Base-by-base conservation (phyloP, 139 green algal species). In the Astrephomene gubernaculifera region DNA sequence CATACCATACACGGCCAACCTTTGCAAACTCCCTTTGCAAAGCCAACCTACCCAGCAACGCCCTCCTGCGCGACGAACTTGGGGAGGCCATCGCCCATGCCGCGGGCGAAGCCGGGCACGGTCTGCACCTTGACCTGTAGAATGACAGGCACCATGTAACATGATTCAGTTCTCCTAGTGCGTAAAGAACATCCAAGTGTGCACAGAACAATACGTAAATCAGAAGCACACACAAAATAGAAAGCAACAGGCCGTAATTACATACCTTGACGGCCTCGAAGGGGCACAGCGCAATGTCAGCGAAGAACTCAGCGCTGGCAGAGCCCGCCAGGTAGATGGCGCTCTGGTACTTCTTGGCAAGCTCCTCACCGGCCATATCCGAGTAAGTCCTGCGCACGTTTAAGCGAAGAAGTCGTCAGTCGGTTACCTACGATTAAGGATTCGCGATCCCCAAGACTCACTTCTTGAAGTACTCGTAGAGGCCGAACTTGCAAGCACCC, bases 401-500 rank as follows among this genome's bases (percentile, higher is more conserved):
- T 33, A 53, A 19, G 72, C 36, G 52, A 4, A 9, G 41, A 75
- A 57, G 38, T 33, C 68, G 17, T 70, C 25, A 70, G 2, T 41
- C 12, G 35, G 10, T 33, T n/a, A n/a, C n/a, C n/a, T n/a, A 25
- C 71, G 71, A 10, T 61, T 21, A 41, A 54, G 14, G 14, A 12
- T 35, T 33, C 72, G 29, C 31, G 54, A 38, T 31, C 4, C 71
- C 24, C 71, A 25, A 2, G 60, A 87, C 93, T 91, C 71, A 96
- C 94, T 97, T 97, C 93, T 97, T 97, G 89, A 97, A 97, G 87
- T 94, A 95, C 90, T 98, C 96, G 79, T 98, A 98, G 22, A 97
- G 92, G 17, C 96, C 95, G 61, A 98, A 98, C 91, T 99, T 99
- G 85, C 94, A 96, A 6, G 94, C 93, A 33, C 96, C 96, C 89